Conservation (phyloP, 306 rosid genomes). For the Mimosa bimucronata region DNA sequence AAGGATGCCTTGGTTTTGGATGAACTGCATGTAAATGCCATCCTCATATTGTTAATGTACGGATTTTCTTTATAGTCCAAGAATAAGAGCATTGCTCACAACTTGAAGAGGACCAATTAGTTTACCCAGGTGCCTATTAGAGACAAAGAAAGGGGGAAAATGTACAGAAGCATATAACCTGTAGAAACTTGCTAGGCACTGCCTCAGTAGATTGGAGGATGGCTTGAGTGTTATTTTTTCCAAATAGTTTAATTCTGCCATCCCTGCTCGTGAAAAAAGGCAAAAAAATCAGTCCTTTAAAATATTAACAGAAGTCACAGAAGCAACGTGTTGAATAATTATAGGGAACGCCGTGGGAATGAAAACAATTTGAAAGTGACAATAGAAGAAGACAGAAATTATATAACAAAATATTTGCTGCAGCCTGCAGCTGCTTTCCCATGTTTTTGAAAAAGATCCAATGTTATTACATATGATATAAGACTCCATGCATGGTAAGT, state of each 20-base stretch:
- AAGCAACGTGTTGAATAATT: not conserved
- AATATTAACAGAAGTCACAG: not conserved
- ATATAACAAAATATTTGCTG: not conserved
- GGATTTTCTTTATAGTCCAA: conserved; percentile 2
- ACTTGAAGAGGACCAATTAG: conserved; percentile 21
- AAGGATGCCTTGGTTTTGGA: conserved; percentile 73
- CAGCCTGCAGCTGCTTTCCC: not conserved
- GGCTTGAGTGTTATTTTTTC: conserved; percentile 71
- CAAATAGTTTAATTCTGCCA: conserved; percentile 83
- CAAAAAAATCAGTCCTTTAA: not conserved
- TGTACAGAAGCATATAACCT: conserved; percentile 49
- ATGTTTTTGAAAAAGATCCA: not conserved
- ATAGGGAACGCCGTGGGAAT: conserved; percentile 1
- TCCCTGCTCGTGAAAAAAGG: conserved; percentile 48
- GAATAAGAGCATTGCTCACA: conserved; percentile 2
- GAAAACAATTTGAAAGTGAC: conserved; percentile 3
- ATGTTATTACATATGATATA: not conserved
- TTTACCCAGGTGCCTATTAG: not conserved
- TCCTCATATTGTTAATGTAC: conserved; percentile 26
- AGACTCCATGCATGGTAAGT: not conserved
- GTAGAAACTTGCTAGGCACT: conserved; percentile 74
- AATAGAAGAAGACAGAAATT: not conserved
- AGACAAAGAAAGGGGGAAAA: not conserved
- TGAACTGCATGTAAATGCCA: conserved; percentile 56
- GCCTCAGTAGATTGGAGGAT: conserved; percentile 69